Percentiles rank a stretch among this genome's conserved stretches.
Evolutionary conservation across 352 stramenopile genomes (phyloP).

Genomic region (Phytophthora pinifolia): DNA sequence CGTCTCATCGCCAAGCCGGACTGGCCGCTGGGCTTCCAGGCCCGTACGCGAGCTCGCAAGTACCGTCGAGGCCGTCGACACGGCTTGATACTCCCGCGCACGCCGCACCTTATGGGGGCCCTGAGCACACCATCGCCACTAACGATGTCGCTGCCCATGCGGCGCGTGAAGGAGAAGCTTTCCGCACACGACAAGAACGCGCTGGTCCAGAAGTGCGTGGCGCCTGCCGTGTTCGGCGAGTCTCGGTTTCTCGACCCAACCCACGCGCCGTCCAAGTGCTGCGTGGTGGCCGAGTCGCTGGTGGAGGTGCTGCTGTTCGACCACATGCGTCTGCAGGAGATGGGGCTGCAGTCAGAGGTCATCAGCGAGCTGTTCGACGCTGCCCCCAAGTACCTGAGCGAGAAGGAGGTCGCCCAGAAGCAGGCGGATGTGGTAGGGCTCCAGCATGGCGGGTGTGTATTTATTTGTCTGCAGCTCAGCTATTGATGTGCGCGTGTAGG

Average conservation of each 20-base stretch:
- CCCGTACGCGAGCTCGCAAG: slow-evolving; percentile 47
- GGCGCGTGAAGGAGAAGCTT: slow-evolving; percentile 29
- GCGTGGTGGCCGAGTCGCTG: slow-evolving; percentile 61
- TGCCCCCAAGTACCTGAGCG: slow-evolving; percentile 59
- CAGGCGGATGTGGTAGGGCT: slow-evolving; percentile 34
- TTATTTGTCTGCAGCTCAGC: neutral
- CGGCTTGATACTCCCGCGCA: slow-evolving; percentile 33
- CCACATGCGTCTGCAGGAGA: slow-evolving; percentile 74
- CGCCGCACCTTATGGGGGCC: slow-evolving; percentile 8
- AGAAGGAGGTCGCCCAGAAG: slow-evolving; percentile 50
- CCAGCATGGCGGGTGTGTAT: neutral
- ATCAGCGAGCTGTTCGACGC: slow-evolving; percentile 52
- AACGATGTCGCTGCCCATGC: slow-evolving; percentile 16
- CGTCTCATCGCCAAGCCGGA: slow-evolving; percentile 52
- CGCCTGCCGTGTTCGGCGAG: slow-evolving; percentile 67
- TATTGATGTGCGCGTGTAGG: slow-evolving; percentile 28
- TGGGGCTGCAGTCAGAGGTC: slow-evolving; percentile 62
- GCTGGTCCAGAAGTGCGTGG: slow-evolving; percentile 43
- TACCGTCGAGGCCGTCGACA: slow-evolving; percentile 48
- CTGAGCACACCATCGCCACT: neutral
- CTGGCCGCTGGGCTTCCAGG: slow-evolving; percentile 69
- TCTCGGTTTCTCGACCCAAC: slow-evolving; percentile 56
- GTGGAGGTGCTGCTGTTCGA: slow-evolving; percentile 74
- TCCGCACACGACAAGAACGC: slow-evolving; percentile 39
- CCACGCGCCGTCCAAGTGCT: slow-evolving; percentile 56